Conservation (phyloP, 2,329 filamentous ascomycete species). For the Arachnomyces sp. region DNA sequence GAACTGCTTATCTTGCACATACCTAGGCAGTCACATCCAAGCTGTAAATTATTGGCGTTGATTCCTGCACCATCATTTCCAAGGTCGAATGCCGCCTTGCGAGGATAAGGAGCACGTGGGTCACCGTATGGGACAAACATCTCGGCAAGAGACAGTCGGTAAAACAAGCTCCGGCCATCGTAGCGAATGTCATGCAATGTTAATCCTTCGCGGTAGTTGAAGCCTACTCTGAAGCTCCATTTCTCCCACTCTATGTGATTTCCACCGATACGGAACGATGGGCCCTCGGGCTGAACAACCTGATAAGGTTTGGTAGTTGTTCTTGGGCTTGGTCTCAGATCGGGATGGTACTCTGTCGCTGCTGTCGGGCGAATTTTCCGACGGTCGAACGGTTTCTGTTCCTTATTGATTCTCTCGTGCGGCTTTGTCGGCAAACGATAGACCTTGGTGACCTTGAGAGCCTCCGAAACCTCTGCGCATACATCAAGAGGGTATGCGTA, state of each 20-base stretch:
- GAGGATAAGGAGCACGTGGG: constrained; percentile 56
- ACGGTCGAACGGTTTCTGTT: constrained; percentile 31
- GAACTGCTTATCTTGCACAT: constrained; percentile 28
- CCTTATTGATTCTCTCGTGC: constrained; percentile 32
- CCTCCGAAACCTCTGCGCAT: constrained; percentile 35
- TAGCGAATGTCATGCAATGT: constrained; percentile 65
- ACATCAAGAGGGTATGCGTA: constrained; percentile 53
- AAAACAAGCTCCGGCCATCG: constrained; percentile 57
- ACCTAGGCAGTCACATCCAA: constrained; percentile 34
- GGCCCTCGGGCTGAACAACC: constrained; percentile 62
- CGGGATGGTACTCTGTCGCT: constrained; percentile 29
- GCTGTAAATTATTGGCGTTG: constrained; percentile 58
- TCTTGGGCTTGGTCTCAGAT: constrained; percentile 21
- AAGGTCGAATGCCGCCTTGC: constrained; percentile 66
- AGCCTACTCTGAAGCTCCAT: constrained; percentile 59
- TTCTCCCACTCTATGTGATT: constrained; percentile 53
- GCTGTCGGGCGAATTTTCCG: constrained; percentile 32
- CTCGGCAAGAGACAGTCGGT: constrained; percentile 60
- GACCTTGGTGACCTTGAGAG: constrained; percentile 43
- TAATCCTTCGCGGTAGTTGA: constrained; percentile 56
- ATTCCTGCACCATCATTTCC: constrained; percentile 62
- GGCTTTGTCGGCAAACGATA: constrained; percentile 41
- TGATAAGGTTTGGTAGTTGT: constrained; percentile 57
- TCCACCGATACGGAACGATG: constrained; percentile 52
- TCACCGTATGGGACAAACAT: constrained; percentile 65